phyloP scores from a whole-genome alignment of 177 flowering plant species.

The Telopea speciosissima region DNA sequence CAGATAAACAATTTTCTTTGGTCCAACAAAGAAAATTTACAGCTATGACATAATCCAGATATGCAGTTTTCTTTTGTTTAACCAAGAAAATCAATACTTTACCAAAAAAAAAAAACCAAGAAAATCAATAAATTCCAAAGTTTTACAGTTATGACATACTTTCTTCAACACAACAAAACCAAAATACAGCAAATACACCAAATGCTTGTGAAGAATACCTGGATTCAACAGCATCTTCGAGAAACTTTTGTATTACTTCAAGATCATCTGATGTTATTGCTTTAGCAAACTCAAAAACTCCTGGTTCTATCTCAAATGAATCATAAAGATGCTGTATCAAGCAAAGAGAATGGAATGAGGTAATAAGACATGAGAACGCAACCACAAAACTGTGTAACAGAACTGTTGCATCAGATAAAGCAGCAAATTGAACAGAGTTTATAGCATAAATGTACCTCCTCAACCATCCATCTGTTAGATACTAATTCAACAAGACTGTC shows the following conservation, averaged over 20 bases:
- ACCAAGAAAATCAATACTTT: not conserved
- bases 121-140: not conserved
- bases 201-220: slow-evolving; percentile 37
- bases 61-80: not conserved
- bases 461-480: too few relatives aligned
- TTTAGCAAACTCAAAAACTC: slow-evolving; percentile 82
- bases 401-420: not conserved
- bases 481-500: too few relatives aligned
- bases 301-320: slow-evolving; percentile 77
- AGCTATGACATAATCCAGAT: not conserved
- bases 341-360: slow-evolving; percentile 2
- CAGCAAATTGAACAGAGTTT: not conserved
- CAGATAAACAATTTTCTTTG: not conserved
- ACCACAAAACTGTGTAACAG: not conserved
- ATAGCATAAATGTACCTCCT: too few relatives aligned
- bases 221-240: slow-evolving; percentile 62
- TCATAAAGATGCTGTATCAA: slow-evolving; percentile 68
- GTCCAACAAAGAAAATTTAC: too few relatives aligned
- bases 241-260: slow-evolving; percentile 91
- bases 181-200: not conserved
- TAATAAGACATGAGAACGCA: not conserved
- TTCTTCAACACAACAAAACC: not conserved
- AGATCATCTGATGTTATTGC: slow-evolving; percentile 79
- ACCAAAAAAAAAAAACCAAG: too few relatives aligned
- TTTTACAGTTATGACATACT: not conserved